phyloP scores from a whole-genome alignment of 441 rosid species.

The Gossypium schwendimanii region DNA sequence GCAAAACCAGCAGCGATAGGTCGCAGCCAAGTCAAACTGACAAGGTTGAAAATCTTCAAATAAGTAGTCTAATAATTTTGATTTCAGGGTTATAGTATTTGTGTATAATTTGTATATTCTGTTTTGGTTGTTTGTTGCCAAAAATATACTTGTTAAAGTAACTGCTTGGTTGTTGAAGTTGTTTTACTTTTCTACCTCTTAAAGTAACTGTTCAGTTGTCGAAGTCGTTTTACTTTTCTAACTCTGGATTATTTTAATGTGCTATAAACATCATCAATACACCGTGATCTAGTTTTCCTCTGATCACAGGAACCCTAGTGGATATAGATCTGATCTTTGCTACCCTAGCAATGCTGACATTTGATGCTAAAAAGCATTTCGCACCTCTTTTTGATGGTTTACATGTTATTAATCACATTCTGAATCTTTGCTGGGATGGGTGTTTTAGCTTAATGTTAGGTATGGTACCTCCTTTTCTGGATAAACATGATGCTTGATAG shows the following conservation, averaged over 20 bases:
- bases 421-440: background rate
- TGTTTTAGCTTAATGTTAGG: background rate
- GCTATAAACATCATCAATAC: background rate
- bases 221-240: background rate
- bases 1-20: slow-evolving; percentile 27
- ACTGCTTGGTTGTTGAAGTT: no score
- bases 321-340: background rate
- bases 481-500: background rate
- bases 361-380: background rate
- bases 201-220: background rate
- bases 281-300: background rate
- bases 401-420: background rate
- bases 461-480: background rate
- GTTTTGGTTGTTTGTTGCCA: background rate
- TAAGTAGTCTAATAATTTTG: background rate
- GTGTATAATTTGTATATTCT: slow-evolving; percentile 5
- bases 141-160: background rate
- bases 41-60: slow-evolving; percentile 31
- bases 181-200: no score
- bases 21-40: slow-evolving; percentile 30
- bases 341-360: background rate
- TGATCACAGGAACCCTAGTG: background rate
- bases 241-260: background rate
- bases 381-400: background rate
- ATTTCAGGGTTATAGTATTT: background rate